A percentile compares a stretch with the other conserved stretches of the same genome.
Conservation (phyloP, 495 filamentous ascomycete genomes). For the Neurospora sp. region DNA sequence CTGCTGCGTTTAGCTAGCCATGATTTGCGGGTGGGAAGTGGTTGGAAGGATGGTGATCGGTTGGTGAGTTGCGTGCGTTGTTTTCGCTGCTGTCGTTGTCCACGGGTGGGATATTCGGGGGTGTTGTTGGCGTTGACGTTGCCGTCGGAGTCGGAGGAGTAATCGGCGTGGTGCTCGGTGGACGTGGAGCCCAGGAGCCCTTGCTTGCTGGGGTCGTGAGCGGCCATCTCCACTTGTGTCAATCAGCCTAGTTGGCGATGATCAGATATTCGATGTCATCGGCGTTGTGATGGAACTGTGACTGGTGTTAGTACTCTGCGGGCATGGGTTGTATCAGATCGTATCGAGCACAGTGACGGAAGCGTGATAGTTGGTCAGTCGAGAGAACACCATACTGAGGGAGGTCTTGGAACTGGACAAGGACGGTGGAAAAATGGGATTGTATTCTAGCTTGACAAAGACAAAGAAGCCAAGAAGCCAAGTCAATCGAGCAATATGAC, state of each 20-base stretch:
- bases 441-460: not conserved
- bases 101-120: conserved; percentile 30
- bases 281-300: not conserved
- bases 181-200: conserved; percentile 9
- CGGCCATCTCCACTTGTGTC: not conserved
- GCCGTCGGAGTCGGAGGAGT: conserved; percentile 16
- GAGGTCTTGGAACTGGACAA: not conserved
- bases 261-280: not conserved
- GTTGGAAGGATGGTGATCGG: not conserved
- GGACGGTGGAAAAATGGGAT: not conserved
- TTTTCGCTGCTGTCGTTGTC: not conserved
- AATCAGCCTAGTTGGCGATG: not conserved
- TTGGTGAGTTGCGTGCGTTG: conserved; percentile 6
- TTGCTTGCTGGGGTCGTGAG: conserved; percentile 17
- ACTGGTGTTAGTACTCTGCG: not conserved
- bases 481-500: not conserved
- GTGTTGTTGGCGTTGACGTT: conserved; percentile 31
- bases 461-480: not conserved
- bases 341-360: not conserved
- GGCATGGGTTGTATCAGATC: not conserved
- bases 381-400: not conserved
- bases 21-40: conserved; percentile 12
- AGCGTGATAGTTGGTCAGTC: not conserved
- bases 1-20: conserved; percentile 24
- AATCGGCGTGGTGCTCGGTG: conserved; percentile 13